Base-by-base conservation (phyloP, 805 yeast genomes). In the Starmerella bombicola region DNA sequence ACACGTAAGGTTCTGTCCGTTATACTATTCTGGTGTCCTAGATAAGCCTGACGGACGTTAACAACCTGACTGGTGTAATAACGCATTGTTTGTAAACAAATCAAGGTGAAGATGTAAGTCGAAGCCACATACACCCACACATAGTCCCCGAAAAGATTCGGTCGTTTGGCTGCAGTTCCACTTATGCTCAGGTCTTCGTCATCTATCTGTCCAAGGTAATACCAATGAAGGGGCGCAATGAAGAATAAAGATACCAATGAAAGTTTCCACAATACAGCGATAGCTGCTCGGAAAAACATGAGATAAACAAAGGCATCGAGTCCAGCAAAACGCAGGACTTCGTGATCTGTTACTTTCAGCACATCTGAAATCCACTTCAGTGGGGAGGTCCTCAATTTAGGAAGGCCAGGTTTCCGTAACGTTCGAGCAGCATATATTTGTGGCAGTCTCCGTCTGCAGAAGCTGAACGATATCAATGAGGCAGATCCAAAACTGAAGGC, bases 251-350 rank as follows among this genome's bases (percentile, higher is more conserved):
- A 85, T 52, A 82, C 73, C 2, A 81, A 43, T 35, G 82, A 70
- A 54, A 85, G 78, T 1, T 72, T 61, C 2, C 73, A 60, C 19
- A 88, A 60, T 7, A 82, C 64, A 56, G 74, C 74, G 36, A 86
- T 81, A 46, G 91, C 73, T 81, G 85, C 82, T 46, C 81, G 78
- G 70, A 91, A 91, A 57, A 88, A 86, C 3, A 85, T 85, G 24
- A 88, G 62, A 55, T 82, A 88, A 35, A 91, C 97, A 61, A 73
- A 85, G 0, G 96, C 96, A 62, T 88, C 98, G 33, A 88, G 62
- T 0, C 98, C 98, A 2, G 96, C 95, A 54, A 78, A 79, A 46
- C 84, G 88, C 37, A 88, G 67, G 2, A 91, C 71, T 43, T 84
- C 85, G 13, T 71, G 67, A 51, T 88, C 97, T 20, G 69, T 66